Percentiles rank a stretch among this genome's conserved stretches.
Conservation (phyloP, 306 rosid species). For the Oxytropis ochrocephala region DNA sequence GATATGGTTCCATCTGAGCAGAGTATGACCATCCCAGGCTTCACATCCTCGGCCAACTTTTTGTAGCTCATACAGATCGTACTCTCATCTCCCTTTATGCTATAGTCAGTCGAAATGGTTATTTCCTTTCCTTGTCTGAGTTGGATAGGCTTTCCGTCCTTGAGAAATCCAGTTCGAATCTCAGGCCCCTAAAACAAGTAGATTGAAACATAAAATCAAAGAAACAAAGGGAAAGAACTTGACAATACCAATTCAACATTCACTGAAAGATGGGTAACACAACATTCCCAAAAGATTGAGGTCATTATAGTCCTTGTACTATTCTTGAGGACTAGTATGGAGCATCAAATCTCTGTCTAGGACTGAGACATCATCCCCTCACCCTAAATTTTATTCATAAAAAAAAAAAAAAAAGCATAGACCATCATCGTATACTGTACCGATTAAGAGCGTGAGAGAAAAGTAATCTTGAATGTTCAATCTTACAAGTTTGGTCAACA, state of each 20-base stretch:
- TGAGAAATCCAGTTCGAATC: slow-evolving; percentile 96
- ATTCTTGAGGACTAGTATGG: neutral
- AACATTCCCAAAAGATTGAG: neutral
- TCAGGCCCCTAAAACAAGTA: slow-evolving; percentile 71
- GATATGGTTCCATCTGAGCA: slow-evolving; percentile 97
- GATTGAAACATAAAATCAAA: neutral
- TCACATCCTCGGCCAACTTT: slow-evolving; percentile 83
- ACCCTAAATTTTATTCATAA: too few species aligned
- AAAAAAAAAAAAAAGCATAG: too few species aligned
- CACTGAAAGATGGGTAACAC: neutral
- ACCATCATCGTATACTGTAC: neutral
- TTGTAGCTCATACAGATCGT: slow-evolving; percentile 92
- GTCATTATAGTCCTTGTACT: neutral
- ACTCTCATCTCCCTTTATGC: slow-evolving; percentile 75
- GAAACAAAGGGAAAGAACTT: neutral
- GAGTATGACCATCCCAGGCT: slow-evolving; percentile 81
- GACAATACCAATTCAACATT: neutral
- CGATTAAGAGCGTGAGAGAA: neutral
- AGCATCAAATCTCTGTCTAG: neutral
- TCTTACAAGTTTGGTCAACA: neutral
- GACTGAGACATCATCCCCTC: too few species aligned
- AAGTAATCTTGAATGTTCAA: neutral
- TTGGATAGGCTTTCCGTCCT: slow-evolving; percentile 76
- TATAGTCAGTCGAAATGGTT: slow-evolving; percentile 81
- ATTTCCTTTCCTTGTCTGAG: slow-evolving; percentile 71